Base-by-base conservation (phyloP, 495 filamentous ascomycete species). In the Rhizodiscina lignyota region DNA sequence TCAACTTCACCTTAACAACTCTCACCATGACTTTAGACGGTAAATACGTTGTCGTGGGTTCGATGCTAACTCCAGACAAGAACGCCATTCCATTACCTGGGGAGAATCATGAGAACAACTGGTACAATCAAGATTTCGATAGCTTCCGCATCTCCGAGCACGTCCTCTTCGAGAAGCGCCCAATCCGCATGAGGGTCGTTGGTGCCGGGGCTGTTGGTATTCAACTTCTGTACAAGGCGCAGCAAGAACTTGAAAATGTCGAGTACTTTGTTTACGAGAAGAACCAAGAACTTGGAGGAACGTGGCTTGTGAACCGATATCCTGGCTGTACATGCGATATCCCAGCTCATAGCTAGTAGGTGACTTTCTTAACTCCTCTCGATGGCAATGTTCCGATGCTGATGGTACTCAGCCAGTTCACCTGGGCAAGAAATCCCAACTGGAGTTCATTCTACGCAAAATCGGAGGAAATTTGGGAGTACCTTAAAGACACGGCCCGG, bases 181-280 rank as follows among this genome's bases (percentile, higher is more conserved):
- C 45, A 30, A 34, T 77, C 21, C 59, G 62, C 28, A 66, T 80
- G 8, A 64, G 72, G 22, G 61, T 77, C 33, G 70, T 81, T 39
- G 77, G 77, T 4, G 74, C 74, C 27, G 77, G 77, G 0, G 62
- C 75, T 8, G 68, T 73, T 1, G 77, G 77, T 1, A 65, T 79
- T 13, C 54, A 72, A 5, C 58, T 66, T 1, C 74, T 68, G 11
- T 70, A 76, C 41, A 58, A 74, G 18, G 60, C 79, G 13, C 62
- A 64, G 1, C 62, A 69, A 31, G 63, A 64, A 29, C 62, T 76
- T 24, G 59, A 58, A 1, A 69, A 72, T 34, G 48, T 77, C 33
- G 68, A 79, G 10, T 24, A 21, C 4, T 19, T 13, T 13, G 17
- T 41, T 5, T 41, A 30, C 27, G 39, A 41, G 41, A 48, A 49